Conservation (phyloP, 1,284 basidiomycete species). For the Coriolopsis trogii region DNA sequence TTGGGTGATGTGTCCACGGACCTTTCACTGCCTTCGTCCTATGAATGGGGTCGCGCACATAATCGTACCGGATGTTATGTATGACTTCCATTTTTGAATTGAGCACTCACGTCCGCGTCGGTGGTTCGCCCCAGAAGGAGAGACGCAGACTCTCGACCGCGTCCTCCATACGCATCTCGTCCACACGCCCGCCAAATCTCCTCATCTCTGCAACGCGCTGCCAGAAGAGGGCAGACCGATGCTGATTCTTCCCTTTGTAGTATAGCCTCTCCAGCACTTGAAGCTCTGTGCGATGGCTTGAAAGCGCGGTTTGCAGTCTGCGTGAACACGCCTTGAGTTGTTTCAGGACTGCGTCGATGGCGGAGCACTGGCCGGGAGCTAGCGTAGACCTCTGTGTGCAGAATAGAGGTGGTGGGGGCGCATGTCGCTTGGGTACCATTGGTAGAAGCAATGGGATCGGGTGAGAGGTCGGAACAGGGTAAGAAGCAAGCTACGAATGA, state of each 20-base stretch:
- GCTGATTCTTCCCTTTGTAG: conserved; percentile 83
- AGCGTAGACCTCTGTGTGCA: conserved; percentile 42
- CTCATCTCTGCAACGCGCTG: conserved; percentile 62
- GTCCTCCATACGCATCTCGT: conserved; percentile 43
- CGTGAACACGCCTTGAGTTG: conserved; percentile 56
- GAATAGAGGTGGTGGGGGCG: conserved; percentile 26
- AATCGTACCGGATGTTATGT: too few relatives aligned
- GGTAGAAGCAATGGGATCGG: background rate
- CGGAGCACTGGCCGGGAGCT: conserved; percentile 37
- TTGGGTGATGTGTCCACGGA: conserved; percentile 63
- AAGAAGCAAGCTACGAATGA: conserved; percentile 1
- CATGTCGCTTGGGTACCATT: conserved; percentile 29
- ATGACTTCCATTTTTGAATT: background rate
- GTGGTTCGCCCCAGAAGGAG: conserved; percentile 57
- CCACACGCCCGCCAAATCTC: conserved; percentile 54
- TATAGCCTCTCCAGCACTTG: conserved; percentile 67
- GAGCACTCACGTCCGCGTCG: conserved; percentile 45
- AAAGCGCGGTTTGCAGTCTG: conserved; percentile 48
- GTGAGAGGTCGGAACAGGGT: conserved; percentile 1
- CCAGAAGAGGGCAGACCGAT: conserved; percentile 74
- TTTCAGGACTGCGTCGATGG: conserved; percentile 61
- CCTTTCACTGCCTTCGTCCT: conserved; percentile 56
- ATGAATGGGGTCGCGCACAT: too few relatives aligned
- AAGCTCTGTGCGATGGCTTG: conserved; percentile 54
- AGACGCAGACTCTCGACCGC: conserved; percentile 51